phyloP scores from a whole-genome alignment of 2,329 filamentous ascomycete species.

The Fusarium sambucinum region DNA sequence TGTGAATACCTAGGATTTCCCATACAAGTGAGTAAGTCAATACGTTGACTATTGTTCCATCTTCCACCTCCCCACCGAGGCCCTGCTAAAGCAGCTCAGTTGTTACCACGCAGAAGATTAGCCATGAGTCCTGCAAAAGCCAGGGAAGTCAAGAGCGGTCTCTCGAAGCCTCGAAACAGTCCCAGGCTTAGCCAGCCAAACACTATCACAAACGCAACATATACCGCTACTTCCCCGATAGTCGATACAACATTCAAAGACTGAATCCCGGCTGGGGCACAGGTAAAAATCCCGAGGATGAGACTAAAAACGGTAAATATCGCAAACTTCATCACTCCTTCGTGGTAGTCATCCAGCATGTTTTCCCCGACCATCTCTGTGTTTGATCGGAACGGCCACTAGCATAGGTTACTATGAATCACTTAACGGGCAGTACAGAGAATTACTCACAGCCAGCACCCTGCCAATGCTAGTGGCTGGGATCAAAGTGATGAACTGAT shows the following conservation, averaged over 20 bases:
- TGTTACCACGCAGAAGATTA: constrained; percentile 9
- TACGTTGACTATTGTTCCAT: not conserved
- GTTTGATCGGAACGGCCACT: constrained; percentile 4
- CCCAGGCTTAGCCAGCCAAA: constrained; percentile 25
- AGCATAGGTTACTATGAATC: not conserved
- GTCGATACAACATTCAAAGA: constrained; percentile 24
- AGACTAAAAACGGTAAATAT: constrained; percentile 7
- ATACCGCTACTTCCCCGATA: constrained; percentile 23
- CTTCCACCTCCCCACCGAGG: not conserved
- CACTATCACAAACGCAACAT: constrained; percentile 29
- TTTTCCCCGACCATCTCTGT: not conserved
- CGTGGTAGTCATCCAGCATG: not conserved
- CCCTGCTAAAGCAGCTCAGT: not conserved
- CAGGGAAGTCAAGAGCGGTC: constrained; percentile 13
- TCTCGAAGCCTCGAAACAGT: constrained; percentile 20
- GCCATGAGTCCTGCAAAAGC: constrained; percentile 24
- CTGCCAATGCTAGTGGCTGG: not conserved
- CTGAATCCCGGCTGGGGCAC: constrained; percentile 31
- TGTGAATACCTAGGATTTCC: not conserved
- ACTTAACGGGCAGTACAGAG: not conserved
- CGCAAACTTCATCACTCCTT: not conserved
- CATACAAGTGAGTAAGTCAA: not conserved
- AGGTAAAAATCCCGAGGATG: constrained; percentile 17
- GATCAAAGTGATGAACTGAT: constrained; percentile 5
- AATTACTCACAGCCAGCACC: constrained; percentile 14